Conservation (phyloP, 306 rosid genomes). For the Cajanus cajan region DNA sequence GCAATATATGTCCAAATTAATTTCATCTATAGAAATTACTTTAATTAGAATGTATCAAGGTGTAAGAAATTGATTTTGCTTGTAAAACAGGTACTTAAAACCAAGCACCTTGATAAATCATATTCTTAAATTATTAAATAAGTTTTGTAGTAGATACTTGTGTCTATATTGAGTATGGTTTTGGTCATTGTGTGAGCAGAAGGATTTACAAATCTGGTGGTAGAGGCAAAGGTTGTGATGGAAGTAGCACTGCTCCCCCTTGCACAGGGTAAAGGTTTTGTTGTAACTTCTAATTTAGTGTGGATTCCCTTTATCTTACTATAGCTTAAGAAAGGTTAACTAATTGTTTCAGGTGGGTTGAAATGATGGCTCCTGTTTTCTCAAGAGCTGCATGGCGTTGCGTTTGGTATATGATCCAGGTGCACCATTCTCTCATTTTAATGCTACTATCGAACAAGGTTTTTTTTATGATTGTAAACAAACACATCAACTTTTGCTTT, state of each 20-base stretch:
- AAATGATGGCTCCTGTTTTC: slow-evolving; percentile 93
- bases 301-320: background rate
- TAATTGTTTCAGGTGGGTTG: slow-evolving; percentile 65
- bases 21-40: background rate
- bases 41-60: background rate
- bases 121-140: background rate
- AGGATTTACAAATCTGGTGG: slow-evolving; percentile 52
- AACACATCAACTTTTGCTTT: too few species aligned
- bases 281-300: background rate
- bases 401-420: slow-evolving; percentile 87
- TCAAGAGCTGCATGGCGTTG: slow-evolving; percentile 80
- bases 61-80: background rate
- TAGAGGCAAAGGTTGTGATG: slow-evolving; percentile 53
- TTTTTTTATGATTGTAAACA: too few species aligned
- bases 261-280: slow-evolving; percentile 67
- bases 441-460: background rate
- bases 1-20: background rate
- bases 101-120: background rate
- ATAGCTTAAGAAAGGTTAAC: slow-evolving; percentile 7
- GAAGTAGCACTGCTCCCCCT: slow-evolving; percentile 66
- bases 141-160: background rate
- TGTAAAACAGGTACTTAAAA: background rate
- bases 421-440: slow-evolving; percentile 20
- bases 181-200: slow-evolving; percentile 46
- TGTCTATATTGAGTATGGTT: slow-evolving; percentile 14